Percentiles rank a stretch among this genome's conserved stretches.
Conservation (phyloP, 2,329 filamentous ascomycete species). For the Cryphonectria parasitica region DNA sequence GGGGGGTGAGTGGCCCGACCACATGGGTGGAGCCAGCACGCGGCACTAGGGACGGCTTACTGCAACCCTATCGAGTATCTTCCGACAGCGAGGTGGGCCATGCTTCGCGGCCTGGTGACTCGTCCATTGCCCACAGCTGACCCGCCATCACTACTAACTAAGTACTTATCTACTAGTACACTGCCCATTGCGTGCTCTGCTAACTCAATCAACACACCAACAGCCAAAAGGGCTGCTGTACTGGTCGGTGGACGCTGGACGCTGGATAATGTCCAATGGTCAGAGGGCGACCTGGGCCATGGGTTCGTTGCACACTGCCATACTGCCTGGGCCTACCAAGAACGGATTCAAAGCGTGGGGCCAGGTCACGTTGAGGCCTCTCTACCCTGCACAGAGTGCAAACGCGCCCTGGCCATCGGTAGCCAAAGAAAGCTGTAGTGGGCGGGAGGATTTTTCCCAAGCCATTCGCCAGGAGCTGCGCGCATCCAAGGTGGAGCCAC, state of each 20-base stretch:
- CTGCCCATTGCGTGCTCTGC: neutral
- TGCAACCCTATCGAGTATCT: constrained; percentile 13
- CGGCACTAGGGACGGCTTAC: constrained; percentile 1
- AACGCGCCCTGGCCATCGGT: neutral
- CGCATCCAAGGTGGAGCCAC: constrained; percentile 6
- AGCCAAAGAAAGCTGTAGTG: neutral
- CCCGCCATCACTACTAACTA: neutral
- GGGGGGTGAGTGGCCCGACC: neutral
- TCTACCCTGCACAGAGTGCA: neutral
- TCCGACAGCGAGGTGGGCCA: constrained; percentile 1
- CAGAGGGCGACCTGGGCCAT: neutral
- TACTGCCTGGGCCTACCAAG: neutral
- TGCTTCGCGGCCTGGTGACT: constrained; percentile 1
- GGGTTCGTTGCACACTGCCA: neutral
- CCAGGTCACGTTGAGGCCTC: neutral
- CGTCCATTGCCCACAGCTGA: neutral
- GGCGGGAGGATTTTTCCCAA: neutral
- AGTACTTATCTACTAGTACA: no score
- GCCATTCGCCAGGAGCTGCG: constrained; percentile 12
- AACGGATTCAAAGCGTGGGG: neutral
- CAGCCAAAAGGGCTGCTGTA: neutral
- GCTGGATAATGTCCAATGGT: neutral
- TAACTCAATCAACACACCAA: neutral
- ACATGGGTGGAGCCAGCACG: constrained; percentile 1
- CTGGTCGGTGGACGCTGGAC: neutral